These are phyloP conservation scores for Syncephalastrum contaminatum DNA, from an alignment of 371 early-diverging fungal genomes.

Conservation along the genomic window DNA sequence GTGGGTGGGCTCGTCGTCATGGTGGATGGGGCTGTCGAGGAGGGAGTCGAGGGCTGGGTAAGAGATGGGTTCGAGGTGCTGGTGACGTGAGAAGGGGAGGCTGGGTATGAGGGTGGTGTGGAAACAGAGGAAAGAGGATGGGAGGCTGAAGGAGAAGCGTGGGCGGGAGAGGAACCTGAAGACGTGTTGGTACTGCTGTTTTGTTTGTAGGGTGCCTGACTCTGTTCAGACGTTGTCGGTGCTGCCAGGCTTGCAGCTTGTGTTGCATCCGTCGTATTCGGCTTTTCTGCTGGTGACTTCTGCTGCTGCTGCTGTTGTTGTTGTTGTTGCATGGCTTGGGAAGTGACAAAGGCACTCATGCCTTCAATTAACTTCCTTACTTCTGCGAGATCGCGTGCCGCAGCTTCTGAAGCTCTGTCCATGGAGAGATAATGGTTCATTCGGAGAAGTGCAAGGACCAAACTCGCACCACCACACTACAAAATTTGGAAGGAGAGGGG, in stretches of 20 bases:
- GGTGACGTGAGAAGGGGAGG: constrained; percentile 4
- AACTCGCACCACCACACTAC: not conserved
- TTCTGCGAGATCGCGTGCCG: constrained; percentile 51
- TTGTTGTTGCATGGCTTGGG: constrained; percentile 27
- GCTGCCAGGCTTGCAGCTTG: constrained; percentile 18
- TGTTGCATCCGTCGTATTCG: constrained; percentile 11
- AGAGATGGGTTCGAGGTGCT: not conserved
- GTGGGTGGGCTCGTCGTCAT: constrained; percentile 8
- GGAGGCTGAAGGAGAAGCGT: not conserved
- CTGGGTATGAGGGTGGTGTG: not conserved
- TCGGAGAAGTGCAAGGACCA: constrained; percentile 6
- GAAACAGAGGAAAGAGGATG: constrained; percentile 1
- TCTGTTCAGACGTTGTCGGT: constrained; percentile 14
- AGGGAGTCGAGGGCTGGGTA: constrained; percentile 3
- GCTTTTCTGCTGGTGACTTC: constrained; percentile 5
- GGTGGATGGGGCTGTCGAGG: too few species aligned
- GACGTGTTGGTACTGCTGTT: not conserved
- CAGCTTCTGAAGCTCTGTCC: constrained; percentile 52
- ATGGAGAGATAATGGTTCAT: constrained; percentile 25
- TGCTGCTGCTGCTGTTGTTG: constrained; percentile 26
- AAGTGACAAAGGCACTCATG: constrained; percentile 47
- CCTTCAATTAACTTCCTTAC: constrained; percentile 52
- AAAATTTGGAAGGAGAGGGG: not conserved
- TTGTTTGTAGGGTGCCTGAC: constrained; percentile 6
- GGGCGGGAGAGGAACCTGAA: constrained; percentile 4